Conservation (phyloP, 306 rosid species). For the Gynostemma pentaphyllum region DNA sequence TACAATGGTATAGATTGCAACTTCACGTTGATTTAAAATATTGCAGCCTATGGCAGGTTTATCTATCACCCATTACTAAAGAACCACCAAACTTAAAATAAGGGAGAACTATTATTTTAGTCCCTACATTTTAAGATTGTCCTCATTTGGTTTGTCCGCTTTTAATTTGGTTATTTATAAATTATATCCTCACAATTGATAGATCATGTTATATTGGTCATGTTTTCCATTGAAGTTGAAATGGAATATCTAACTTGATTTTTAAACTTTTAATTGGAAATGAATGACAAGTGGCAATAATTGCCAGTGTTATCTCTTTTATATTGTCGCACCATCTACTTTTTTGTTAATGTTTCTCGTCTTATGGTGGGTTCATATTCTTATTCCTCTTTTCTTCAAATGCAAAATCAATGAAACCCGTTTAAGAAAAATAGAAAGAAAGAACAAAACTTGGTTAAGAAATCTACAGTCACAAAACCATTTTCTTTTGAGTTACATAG, state of each 20-base stretch:
- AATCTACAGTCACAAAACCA: background rate
- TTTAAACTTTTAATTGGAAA: background rate
- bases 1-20: constrained; percentile 33
- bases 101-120: background rate
- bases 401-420: background rate
- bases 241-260: background rate
- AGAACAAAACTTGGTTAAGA: background rate
- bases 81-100: background rate
- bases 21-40: constrained; percentile 8
- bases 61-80: background rate
- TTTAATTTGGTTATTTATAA: background rate
- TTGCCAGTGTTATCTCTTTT: background rate
- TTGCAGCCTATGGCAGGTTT: background rate
- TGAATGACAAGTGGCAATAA: background rate
- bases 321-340: background rate
- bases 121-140: background rate
- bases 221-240: background rate
- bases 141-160: background rate
- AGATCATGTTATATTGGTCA: background rate
- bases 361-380: background rate
- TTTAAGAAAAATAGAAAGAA: background rate
- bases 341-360: background rate
- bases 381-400: background rate
- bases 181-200: background rate
- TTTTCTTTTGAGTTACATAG: background rate